phyloP scores from a whole-genome alignment of 345 rosid genomes.

The Hibiscus syriacus region DNA sequence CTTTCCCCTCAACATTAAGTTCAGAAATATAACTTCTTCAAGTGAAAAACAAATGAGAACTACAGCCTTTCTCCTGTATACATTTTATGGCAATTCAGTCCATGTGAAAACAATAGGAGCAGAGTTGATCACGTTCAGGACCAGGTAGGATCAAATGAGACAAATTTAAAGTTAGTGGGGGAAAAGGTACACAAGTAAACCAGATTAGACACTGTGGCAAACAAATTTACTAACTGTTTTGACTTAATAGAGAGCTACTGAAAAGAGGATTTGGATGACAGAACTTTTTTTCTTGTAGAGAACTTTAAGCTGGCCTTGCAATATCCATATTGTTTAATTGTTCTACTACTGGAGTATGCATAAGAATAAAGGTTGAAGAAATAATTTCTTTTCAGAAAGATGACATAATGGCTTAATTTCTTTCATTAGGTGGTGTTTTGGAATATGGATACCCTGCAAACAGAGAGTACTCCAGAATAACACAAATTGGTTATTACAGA shows the following conservation, averaged over 20 bases:
- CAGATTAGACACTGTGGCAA: background rate
- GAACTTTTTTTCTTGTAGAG: background rate
- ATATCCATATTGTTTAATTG: background rate
- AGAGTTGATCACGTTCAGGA: background rate
- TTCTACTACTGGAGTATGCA: background rate
- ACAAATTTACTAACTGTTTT: background rate
- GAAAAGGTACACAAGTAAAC: no score
- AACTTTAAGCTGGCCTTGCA: background rate
- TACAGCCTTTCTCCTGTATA: background rate
- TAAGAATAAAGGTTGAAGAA: background rate
- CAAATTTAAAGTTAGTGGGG: background rate
- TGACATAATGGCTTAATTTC: background rate
- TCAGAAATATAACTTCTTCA: background rate
- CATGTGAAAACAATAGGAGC: background rate
- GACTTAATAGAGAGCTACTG: background rate
- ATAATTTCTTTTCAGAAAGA: background rate
- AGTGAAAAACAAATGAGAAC: background rate
- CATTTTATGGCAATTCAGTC: background rate
- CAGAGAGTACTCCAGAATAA: conserved; percentile 48
- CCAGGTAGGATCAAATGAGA: background rate
- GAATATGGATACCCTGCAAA: conserved; percentile 57
- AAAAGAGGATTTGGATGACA: background rate
- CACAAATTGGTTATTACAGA: conserved; percentile 56
- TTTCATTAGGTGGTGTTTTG: conserved; percentile 48
- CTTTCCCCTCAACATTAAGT: background rate